Evolutionary conservation across 306 rosid genomes (phyloP).

Genomic region (Casuarina cunninghamiana): DNA sequence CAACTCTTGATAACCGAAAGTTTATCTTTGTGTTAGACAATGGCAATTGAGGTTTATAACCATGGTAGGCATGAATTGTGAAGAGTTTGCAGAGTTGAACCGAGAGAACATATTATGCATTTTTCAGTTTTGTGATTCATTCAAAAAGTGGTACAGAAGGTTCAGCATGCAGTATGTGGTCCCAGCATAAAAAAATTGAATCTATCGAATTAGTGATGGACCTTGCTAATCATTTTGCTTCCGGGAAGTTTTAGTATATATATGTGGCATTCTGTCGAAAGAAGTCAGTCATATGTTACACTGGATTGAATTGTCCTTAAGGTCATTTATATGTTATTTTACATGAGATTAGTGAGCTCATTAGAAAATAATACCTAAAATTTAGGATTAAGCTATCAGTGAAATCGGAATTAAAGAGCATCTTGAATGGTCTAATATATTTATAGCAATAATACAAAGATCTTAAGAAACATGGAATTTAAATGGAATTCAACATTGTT

Average conservation of each 20-base stretch:
- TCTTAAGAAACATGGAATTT: not conserved
- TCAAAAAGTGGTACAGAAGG: not conserved
- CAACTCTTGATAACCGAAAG: conserved; percentile 4
- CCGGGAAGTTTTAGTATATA: not conserved
- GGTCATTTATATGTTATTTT: not conserved
- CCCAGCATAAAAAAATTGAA: not conserved
- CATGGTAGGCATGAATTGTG: not conserved
- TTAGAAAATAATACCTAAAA: not conserved
- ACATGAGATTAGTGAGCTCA: no score
- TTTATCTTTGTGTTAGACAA: not conserved
- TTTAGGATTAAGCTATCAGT: not conserved
- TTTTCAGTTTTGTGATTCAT: not conserved
- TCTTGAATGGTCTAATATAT: not conserved
- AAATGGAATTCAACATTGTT: not conserved
- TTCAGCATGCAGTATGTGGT: not conserved
- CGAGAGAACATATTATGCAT: not conserved
- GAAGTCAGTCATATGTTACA: not conserved
- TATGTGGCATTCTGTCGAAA: not conserved
- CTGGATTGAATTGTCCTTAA: not conserved
- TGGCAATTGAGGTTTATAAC: not conserved
- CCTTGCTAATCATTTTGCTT: not conserved
- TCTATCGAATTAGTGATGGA: not conserved
- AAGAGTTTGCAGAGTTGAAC: not conserved
- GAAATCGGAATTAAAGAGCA: not conserved
- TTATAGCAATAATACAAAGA: not conserved